A percentile compares a stretch with the other conserved stretches of the same genome.
These are phyloP conservation scores for Staphylotrichum longicolle DNA, from an alignment of 495 filamentous ascomycete genomes.

Conservation along the genomic window DNA sequence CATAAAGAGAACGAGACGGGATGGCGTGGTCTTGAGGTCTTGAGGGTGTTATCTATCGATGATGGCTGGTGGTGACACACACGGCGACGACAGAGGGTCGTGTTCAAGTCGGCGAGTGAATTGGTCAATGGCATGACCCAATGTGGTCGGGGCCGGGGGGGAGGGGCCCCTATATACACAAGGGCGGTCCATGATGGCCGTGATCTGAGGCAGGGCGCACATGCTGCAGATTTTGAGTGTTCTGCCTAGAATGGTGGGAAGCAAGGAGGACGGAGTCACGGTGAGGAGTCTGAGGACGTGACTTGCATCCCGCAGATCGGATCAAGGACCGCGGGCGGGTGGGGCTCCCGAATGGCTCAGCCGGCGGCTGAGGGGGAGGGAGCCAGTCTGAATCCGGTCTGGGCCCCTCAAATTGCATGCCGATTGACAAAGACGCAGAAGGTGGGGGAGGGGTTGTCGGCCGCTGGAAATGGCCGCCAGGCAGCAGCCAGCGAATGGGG, in stretches of 20 bases:
- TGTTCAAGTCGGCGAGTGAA: neutral
- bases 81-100: neutral
- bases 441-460: conserved; percentile 17
- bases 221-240: conserved; percentile 5
- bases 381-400: neutral
- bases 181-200: neutral
- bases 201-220: neutral
- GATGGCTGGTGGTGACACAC: neutral
- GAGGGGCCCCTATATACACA: conserved; percentile 16
- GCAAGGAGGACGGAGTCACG: conserved; percentile 17
- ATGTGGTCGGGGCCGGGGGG: neutral
- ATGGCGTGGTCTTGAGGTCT: too few relatives aligned
- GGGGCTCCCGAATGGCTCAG: conserved; percentile 18
- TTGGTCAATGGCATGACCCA: neutral
- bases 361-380: conserved; percentile 3
- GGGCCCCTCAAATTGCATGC: neutral
- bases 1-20: too few relatives aligned
- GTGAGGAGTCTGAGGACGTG: conserved; percentile 10
- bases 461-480: conserved; percentile 5
- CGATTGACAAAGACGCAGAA: conserved; percentile 7
- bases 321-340: conserved; percentile 4
- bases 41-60: too few relatives aligned
- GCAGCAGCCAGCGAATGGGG: conserved; percentile 22
- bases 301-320: neutral
- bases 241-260: conserved; percentile 17